Evolutionary conservation across 495 filamentous ascomycete genomes (phyloP), one percentile per base, ranked within the genome.

Genomic region (Recurvomyces mirabilis): DNA sequence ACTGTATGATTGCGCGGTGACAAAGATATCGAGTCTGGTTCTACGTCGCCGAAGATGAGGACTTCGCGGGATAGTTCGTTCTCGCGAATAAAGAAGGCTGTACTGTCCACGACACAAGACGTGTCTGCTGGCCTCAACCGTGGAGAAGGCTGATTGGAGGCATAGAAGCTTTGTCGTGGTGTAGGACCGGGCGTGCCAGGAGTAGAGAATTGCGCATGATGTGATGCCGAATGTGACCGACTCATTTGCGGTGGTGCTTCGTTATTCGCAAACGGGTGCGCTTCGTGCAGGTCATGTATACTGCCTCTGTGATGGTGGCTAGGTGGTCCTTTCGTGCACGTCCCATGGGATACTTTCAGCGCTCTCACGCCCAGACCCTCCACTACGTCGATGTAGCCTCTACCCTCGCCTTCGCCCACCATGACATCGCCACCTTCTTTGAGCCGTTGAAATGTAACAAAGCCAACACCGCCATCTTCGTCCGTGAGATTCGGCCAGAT

Each of bases 401-500:
- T 71, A 18, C 69, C 73, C 2, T 81, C 75, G 4, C 82, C 86
- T 48, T 80, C 79, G 10, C 84, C 85, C 13, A 93, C 67, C 5
- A 81, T 77, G 10, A 79, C 75, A 34, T 86, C 85, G 10, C 87
- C 87, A n/a, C 85, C 87, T 56, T 94, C 85, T 1, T 80, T 75
- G 17, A 98, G 65, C 20, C 91, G 77, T 61, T 85, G 82, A 52
- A 93, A 96, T 7, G 85, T 94, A 22, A 96, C 75, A 5, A 98
- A 67, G 1, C 93, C 93, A 19, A 87, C 86, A 12, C 93, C 91
- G 23, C 85, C 86, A 60, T 93, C 87, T 65, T 98, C 93, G 62
- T 96, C 87, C 0, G 87, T 91, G 25, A 98, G 67, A 52, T 98
- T 98, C 0, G 91, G 91, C 93, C 93, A 98, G 39, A 98, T 93